Percentiles rank a stretch among this genome's conserved stretches.
Conservation (phyloP, 163 green algal genomes). For the Chlorella variabilis region DNA sequence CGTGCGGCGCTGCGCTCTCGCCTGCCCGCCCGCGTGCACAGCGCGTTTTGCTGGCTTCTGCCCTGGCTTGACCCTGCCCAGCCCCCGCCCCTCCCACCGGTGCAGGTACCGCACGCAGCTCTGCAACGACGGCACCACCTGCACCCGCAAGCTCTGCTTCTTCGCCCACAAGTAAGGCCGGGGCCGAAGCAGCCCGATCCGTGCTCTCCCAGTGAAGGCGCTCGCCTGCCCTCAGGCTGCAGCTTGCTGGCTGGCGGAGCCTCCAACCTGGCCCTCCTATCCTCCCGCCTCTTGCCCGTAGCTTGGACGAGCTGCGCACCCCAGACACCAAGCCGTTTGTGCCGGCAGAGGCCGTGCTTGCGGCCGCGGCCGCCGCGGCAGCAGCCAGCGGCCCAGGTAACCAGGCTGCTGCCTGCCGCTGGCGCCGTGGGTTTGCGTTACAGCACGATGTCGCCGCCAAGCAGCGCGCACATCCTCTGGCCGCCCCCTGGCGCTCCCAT, state of each 20-base stretch:
- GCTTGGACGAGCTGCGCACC: neutral
- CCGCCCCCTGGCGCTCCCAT: too few relatives aligned
- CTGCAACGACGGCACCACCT: slow-evolving; percentile 74
- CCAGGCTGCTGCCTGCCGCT: neutral
- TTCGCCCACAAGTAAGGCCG: slow-evolving; percentile 67
- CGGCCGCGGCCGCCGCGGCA: neutral
- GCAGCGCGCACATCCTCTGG: too few relatives aligned
- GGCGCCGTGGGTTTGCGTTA: too few relatives aligned
- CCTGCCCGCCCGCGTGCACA: too few relatives aligned
- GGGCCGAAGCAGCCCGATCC: neutral
- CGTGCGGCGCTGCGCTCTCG: too few relatives aligned
- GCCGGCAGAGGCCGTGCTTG: neutral
- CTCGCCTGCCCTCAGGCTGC: too few relatives aligned
- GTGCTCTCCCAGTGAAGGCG: too few relatives aligned
- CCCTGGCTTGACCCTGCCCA: too few relatives aligned
- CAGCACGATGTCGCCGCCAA: too few relatives aligned
- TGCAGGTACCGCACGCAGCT: slow-evolving; percentile 77
- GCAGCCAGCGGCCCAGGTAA: neutral
- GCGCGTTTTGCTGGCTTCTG: too few relatives aligned
- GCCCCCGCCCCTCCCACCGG: neutral
- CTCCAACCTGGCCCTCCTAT: neutral
- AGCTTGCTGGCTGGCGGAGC: too few relatives aligned
- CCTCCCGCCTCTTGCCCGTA: neutral
- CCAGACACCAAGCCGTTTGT: slow-evolving; percentile 2
- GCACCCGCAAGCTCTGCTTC: slow-evolving; percentile 78